Conservation (phyloP, 768 basidiomycete species). For the Tricholoma sp. region DNA sequence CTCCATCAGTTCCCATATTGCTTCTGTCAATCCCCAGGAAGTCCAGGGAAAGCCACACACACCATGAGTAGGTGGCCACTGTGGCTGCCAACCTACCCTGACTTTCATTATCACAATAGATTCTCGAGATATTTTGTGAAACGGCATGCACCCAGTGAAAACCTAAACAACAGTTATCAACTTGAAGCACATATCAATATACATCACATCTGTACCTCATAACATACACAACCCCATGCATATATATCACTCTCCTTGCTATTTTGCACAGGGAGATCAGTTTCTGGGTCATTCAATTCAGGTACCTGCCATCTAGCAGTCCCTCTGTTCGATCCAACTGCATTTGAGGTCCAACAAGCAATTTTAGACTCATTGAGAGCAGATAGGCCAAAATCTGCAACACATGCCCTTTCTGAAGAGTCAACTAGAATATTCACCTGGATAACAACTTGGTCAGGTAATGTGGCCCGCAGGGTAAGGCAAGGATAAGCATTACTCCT, state of each 20-base stretch:
- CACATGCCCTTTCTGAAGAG: constrained; percentile 16
- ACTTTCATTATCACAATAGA: constrained; percentile 13
- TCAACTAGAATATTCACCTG: constrained; percentile 24
- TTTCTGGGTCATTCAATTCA: constrained; percentile 1
- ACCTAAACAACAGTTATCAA: constrained; percentile 12
- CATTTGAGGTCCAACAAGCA: constrained; percentile 11
- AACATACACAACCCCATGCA: constrained; percentile 23
- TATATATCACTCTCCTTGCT: constrained; percentile 24
- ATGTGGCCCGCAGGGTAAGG: too few species aligned
- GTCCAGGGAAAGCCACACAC: constrained; percentile 2
- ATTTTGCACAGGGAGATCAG: background rate
- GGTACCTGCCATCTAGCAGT: constrained; percentile 12
- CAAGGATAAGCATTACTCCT: constrained; percentile 12
- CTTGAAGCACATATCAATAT: too few species aligned
- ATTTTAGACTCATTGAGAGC: constrained; percentile 17
- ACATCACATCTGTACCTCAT: too few species aligned
- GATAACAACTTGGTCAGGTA: background rate
- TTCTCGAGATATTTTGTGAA: constrained; percentile 13
- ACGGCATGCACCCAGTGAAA: constrained; percentile 19
- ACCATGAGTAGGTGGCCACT: constrained; percentile 8
- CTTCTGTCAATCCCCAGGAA: constrained; percentile 13
- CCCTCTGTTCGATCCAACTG: constrained; percentile 13
- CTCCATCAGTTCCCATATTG: constrained; percentile 19
- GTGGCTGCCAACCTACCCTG: constrained; percentile 13
- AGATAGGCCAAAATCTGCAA: constrained; percentile 26